Evolutionary conservation across 768 basidiomycete species (phyloP), one percentile per base, ranked within the genome.

Genomic region (Heimioporus sp.): DNA sequence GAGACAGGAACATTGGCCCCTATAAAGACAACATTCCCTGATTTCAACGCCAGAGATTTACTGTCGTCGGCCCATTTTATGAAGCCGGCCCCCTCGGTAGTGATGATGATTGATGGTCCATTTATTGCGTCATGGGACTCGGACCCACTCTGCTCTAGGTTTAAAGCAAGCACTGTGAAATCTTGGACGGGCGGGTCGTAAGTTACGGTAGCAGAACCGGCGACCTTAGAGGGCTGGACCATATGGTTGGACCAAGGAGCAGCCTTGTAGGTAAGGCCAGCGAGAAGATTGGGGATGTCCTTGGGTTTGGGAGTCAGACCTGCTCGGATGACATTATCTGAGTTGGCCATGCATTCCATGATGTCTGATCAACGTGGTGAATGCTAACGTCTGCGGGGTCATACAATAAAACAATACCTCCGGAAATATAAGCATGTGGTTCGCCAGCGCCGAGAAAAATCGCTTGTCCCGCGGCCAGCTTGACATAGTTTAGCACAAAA

Each of bases 321-420:
- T 8, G 97, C 97, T 31, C 97, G 91, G 57, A 99, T 95, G 69
- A 99, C 97, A 68, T 98, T 98, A 74, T 99, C 97, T 0, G 92
- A 95, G 55, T 95, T 95, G 21, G 96, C 96, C 95, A 98, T 98
- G 74, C 93, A 96, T 66, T 98, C 97, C 65, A 98, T 92, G 69
- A 95, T 95, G 65, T 99, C 96, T 96, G 62, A 49, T 45, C 15
- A 34, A 21, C 30, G 16, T 37, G 28, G 55, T 52, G 28, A 60
- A 44, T 15, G 35, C 47, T 19, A 31, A 50, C 1, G 2, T 31
- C 17, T 40, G 20, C 4, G 41, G 20, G 5, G 24, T 40, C 24
- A 37, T 24, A 37, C 30, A 52, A 46, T 38, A 24, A 32, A 28
- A 28, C 55, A 83, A 56, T 60, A 92, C 95, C 94, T 67, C 97